These are phyloP conservation scores for Hypoxylon perforatum DNA, from an alignment of 495 filamentous ascomycete species.

Conservation along the genomic window DNA sequence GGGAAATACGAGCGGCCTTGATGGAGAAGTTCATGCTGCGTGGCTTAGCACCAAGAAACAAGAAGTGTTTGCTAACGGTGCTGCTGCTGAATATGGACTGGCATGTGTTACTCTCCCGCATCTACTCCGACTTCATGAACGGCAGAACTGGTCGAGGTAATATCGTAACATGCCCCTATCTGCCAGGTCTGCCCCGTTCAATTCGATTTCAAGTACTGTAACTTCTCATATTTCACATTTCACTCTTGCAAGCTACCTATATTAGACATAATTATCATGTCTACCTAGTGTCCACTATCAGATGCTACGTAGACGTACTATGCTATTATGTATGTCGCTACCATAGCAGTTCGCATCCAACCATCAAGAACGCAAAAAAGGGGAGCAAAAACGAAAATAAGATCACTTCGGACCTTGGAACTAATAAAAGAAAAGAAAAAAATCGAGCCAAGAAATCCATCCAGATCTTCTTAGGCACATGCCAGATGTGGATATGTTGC, in stretches of 20 bases:
- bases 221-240: background rate
- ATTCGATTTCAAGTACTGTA: background rate
- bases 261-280: background rate
- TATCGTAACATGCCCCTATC: background rate
- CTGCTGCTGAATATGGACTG: too few species aligned
- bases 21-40: constrained; percentile 21
- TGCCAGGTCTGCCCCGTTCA: background rate
- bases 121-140: too few species aligned
- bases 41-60: background rate
- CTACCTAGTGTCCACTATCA: background rate
- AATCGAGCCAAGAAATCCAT: constrained; percentile 23
- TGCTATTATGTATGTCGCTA: too few species aligned
- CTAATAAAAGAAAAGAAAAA: constrained; percentile 18
- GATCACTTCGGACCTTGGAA: background rate
- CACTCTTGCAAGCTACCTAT: background rate
- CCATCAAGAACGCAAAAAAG: background rate
- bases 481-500: constrained; percentile 39
- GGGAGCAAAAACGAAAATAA: background rate
- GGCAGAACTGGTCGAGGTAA: too few species aligned
- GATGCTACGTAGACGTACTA: background rate
- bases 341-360: background rate
- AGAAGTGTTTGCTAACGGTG: too few species aligned
- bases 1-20: constrained; percentile 17
- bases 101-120: background rate
- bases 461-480: constrained; percentile 42